Conservation (phyloP, 768 basidiomycete species). For the Termitomyces sp. region DNA sequence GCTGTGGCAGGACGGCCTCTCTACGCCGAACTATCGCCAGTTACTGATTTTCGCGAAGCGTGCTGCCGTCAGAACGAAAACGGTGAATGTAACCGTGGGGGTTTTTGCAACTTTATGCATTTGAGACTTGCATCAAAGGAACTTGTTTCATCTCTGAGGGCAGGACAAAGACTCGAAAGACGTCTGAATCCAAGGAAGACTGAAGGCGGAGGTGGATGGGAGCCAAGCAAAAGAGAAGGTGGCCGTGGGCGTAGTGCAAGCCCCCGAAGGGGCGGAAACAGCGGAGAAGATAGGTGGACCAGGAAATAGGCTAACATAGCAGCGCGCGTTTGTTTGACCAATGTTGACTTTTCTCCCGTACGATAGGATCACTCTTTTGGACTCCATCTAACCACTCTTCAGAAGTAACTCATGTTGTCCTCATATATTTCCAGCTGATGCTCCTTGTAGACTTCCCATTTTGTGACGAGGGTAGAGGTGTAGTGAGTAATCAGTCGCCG, state of each 20-base stretch:
- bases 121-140: slow-evolving; percentile 84
- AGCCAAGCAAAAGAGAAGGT: slow-evolving; percentile 66
- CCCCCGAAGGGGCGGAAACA: slow-evolving; percentile 55
- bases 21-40: slow-evolving; percentile 96
- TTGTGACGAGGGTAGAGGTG: neutral
- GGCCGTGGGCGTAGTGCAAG: slow-evolving; percentile 74
- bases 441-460: neutral
- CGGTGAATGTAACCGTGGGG: slow-evolving; percentile 96
- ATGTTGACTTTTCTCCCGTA: slow-evolving; percentile 3
- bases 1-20: slow-evolving; percentile 72
- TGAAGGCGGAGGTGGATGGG: slow-evolving; percentile 77
- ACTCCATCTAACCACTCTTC: neutral
- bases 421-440: neutral
- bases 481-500: no score
- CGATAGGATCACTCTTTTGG: neutral
- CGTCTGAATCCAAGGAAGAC: slow-evolving; percentile 65
- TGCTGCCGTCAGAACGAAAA: slow-evolving; percentile 99
- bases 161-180: slow-evolving; percentile 81
- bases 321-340: neutral
- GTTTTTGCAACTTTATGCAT: slow-evolving; percentile 99
- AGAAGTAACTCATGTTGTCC: slow-evolving; percentile 3
- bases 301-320: slow-evolving; percentile 38
- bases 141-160: slow-evolving; percentile 72
- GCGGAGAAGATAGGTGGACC: slow-evolving; percentile 78
- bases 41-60: slow-evolving; percentile 98